phyloP scores from a whole-genome alignment of 345 rosid genomes.

The Brassica cretica region DNA sequence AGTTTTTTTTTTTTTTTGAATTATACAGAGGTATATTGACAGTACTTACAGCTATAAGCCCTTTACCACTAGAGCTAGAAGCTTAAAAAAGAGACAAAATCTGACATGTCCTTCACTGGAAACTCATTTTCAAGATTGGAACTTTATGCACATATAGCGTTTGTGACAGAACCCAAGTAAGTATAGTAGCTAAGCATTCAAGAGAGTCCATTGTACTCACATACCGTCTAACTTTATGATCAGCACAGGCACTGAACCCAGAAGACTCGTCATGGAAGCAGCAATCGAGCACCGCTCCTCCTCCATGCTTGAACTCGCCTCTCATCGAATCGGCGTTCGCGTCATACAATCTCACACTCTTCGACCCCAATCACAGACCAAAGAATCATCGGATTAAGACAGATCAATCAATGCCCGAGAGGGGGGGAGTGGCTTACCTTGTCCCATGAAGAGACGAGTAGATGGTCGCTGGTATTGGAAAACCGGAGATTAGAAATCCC shows the following conservation, averaged over 20 bases:
- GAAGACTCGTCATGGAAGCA: slow-evolving; percentile 98
- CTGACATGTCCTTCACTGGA: too few species aligned
- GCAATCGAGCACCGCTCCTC: slow-evolving; percentile 92
- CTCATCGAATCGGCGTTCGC: slow-evolving; percentile 68
- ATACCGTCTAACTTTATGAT: slow-evolving; percentile 72
- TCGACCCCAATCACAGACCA: not conserved
- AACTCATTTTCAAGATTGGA: too few species aligned
- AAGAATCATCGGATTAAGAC: not conserved
- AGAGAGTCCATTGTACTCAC: too few species aligned
- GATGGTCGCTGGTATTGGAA: slow-evolving; percentile 91
- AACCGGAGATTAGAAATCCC: slow-evolving; percentile 94
- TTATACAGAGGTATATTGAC: too few species aligned
- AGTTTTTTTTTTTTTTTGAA: too few species aligned
- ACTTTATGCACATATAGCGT: too few species aligned
- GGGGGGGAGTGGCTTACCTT: slow-evolving; percentile 49
- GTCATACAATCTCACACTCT: slow-evolving; percentile 83
- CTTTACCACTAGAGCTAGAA: too few species aligned
- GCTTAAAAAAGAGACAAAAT: too few species aligned
- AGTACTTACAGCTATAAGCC: too few species aligned
- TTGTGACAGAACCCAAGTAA: too few species aligned
- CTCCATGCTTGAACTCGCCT: slow-evolving; percentile 81
- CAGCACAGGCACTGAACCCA: slow-evolving; percentile 85
- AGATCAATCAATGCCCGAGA: not conserved
- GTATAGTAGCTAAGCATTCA: too few species aligned
- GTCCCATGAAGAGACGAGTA: slow-evolving; percentile 98